Base-by-base conservation (phyloP, 2,329 filamentous ascomycete genomes). In the Sordariomycetes sp. region DNA sequence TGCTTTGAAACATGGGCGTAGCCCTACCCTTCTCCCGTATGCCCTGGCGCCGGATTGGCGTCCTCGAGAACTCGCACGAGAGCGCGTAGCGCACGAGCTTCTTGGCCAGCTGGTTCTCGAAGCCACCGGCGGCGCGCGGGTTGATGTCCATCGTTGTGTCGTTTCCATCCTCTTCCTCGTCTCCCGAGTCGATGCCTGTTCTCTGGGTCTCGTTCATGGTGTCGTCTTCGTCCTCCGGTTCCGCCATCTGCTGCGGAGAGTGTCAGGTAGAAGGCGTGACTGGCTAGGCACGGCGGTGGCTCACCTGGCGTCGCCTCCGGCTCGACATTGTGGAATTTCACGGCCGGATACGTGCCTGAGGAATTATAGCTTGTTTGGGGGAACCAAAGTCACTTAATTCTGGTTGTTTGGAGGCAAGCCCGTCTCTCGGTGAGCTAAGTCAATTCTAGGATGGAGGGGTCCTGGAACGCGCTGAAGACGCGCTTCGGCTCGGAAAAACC, bases 71-170 rank as follows among this genome's bases (percentile, higher is more conserved):
- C 65, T 88, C 85, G 69, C 84, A 87, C 4, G 84, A 81, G 25
- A 88, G 69, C 3, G 82, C 83, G 64, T 87, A 86, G 57, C 85
- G 79, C n/a, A 88, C 78, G n/a, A 88, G 70, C 65, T 85, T 86
- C 70, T 85, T 86, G 40, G 82, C 78, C 37, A 85, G 69, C 62
- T 82, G 79, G 3, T 77, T 72, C 40, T 79, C 76, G 46, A 71
- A 74, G 35, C 67, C 73, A n/a, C 68, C 70, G 22, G 67, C 70
- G n/a, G 66, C 65, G 14, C 62, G 59, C 20, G 24, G 50, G 6
- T 69, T 66, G 2, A 59, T 61, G 8, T 70, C 68, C 65, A 71
- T 70, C 1, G 64, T 68, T 3, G 71, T 69, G 3, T 73, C 71
- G n/a, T 71, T 76, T 5, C 71, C 72, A 6, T 71, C 70, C 48